Evolutionary conservation across 1,284 basidiomycete species (phyloP), one percentile per base, ranked within the genome.

Genomic region (Porodaedalea pini): DNA sequence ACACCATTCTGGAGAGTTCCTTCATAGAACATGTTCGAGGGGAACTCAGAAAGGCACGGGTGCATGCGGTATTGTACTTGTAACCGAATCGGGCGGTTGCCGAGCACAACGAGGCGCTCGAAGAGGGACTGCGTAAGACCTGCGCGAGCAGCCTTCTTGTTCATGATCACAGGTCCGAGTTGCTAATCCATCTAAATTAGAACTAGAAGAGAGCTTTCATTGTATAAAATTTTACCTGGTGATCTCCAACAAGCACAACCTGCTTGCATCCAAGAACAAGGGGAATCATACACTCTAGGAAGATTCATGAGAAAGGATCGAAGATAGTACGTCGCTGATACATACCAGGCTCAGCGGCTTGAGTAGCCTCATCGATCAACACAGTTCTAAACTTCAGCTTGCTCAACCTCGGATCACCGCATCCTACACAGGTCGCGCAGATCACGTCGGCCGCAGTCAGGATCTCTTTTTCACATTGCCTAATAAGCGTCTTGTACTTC

Each of bases 1-100:
- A 99, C 97, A 73, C 97, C 97, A 71, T 99, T 99, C 76, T 99
- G 97, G 45, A 99, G 75, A 0, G 95, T 97, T 19, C 97, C 97
- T 71, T 99, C 97, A 75, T 99, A 99, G 77, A 99, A 99, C 96
- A 99, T 98, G 75, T 99, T 99, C 61, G 94, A 97, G 0, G 97
- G 96, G 77, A 99, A 99, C 73, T 99, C 95, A 49, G 97, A 98
- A 48, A 99, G 79, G 72, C 96, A 98, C 13, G 97, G 97, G 71
- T 99, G 97, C 97, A 99, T 99, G 71, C 97, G 95, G 70, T 99
- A 99, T 74, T 99, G 97, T 44, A 99, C 97, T 75, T 99, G 94
- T 34, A 99, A 82, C 61, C 97, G 94, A 67, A 99, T 99, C 17
- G 97, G 97, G 23, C 94, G 85, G 72, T 99, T 99, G 48, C 90